A percentile compares a stretch with the other conserved stretches of the same genome.
These are phyloP conservation scores for Lumnitzera littorea DNA, from an alignment of 345 rosid genomes.

Conservation along the genomic window DNA sequence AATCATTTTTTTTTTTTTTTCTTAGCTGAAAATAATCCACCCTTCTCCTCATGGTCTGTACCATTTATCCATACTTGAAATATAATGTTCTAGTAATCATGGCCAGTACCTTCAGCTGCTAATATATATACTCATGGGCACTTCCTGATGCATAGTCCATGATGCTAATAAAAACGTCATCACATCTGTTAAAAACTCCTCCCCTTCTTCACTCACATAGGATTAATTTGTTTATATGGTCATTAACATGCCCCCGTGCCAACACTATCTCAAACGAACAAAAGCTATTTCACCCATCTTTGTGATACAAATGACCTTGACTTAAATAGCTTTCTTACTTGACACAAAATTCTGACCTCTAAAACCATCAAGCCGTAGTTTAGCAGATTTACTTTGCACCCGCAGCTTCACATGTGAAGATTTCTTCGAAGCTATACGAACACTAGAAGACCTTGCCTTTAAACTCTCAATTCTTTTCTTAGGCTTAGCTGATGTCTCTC, in stretches of 20 bases:
- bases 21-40: no score
- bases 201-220: conserved; percentile 62
- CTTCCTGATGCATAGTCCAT: conserved; percentile 74
- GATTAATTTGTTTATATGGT: conserved; percentile 24
- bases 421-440: conserved; percentile 10
- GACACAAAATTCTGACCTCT: conserved; percentile 54
- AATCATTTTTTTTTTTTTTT: no score
- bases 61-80: no score
- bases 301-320: conserved; percentile 16
- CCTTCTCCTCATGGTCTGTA: no score
- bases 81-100: no score
- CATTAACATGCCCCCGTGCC: neutral
- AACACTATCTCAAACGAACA: no score
- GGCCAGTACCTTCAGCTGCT: no score
- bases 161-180: conserved; percentile 55
- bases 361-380: conserved; percentile 70
- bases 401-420: conserved; percentile 21
- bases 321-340: conserved; percentile 31
- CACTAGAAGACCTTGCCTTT: conserved; percentile 17
- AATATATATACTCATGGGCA: conserved; percentile 95
- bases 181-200: conserved; percentile 41
- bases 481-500: conserved; percentile 30
- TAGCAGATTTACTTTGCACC: conserved; percentile 20
- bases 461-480: conserved; percentile 17
- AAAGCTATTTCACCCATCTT: no score